Evolutionary conservation across 495 filamentous ascomycete species (phyloP).

Genomic region (Penicillium steckii): DNA sequence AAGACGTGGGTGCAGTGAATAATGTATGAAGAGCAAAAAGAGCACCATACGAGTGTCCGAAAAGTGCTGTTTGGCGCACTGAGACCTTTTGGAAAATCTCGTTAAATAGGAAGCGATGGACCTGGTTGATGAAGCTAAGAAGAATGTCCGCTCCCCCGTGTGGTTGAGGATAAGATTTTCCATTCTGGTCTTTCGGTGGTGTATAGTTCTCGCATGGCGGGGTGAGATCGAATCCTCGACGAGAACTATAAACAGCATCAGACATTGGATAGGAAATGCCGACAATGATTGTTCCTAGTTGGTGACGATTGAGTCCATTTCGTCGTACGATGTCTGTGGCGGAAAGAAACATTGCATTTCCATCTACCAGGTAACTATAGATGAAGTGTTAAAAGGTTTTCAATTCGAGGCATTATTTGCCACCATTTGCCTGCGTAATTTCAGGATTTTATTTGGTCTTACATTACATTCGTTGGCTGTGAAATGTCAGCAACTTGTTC

Average conservation of each 20-base stretch:
- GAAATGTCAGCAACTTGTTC: not conserved
- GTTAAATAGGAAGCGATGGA: constrained; percentile 10
- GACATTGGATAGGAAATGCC: constrained; percentile 24
- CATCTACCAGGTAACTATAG: constrained; percentile 22
- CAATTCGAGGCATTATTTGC: too few species aligned
- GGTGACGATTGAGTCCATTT: not conserved
- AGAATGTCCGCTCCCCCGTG: constrained; percentile 22
- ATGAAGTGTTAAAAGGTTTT: not conserved
- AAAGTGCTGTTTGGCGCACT: constrained; percentile 13
- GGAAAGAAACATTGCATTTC: constrained; percentile 22
- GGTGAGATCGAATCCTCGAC: constrained; percentile 18
- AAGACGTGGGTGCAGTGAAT: constrained; percentile 13
- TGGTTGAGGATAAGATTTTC: not conserved
- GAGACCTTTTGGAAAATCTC: constrained; percentile 15
- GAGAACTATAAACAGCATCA: constrained; percentile 15
- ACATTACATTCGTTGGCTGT: constrained; percentile 17
- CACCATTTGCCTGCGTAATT: too few species aligned
- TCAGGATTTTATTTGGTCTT: too few species aligned
- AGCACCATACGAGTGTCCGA: constrained; percentile 25
- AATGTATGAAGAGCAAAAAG: constrained; percentile 20
- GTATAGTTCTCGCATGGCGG: constrained; percentile 19
- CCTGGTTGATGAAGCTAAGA: constrained; percentile 13
- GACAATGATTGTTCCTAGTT: constrained; percentile 15
- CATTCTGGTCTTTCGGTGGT: constrained; percentile 12
- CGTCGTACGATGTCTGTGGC: constrained; percentile 22